phyloP scores from a whole-genome alignment of 2,329 filamentous ascomycete species.

The Coniosporium tulheliwenetii region DNA sequence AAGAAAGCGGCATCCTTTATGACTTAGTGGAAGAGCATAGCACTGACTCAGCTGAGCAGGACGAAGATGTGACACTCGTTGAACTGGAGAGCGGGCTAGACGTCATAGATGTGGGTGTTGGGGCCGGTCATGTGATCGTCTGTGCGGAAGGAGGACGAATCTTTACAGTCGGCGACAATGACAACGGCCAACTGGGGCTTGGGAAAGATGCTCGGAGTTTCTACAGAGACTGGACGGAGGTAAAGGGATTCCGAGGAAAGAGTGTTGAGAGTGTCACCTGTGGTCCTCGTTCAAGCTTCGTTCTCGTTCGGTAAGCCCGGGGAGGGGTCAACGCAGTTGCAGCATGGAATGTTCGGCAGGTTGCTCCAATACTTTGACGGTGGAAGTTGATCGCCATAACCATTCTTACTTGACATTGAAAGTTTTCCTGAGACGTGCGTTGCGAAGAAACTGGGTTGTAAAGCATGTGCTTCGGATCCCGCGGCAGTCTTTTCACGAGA shows the following conservation, averaged over 20 bases:
- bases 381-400: too few species aligned
- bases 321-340: too few species aligned
- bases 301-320: conserved; percentile 6
- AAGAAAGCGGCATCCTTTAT: too few species aligned
- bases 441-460: too few species aligned
- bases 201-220: conserved; percentile 4
- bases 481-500: too few species aligned
- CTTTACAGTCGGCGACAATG: conserved; percentile 41
- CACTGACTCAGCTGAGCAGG: not conserved
- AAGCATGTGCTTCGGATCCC: too few species aligned
- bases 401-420: too few species aligned
- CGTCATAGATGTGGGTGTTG: conserved; percentile 41
- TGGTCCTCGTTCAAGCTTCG: conserved; percentile 15
- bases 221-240: conserved; percentile 3
- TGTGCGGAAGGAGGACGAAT: conserved; percentile 34
- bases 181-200: conserved; percentile 44
- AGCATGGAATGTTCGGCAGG: too few species aligned
- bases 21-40: not conserved
- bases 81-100: conserved; percentile 24
- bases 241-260: conserved; percentile 2
- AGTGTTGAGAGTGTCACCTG: conserved; percentile 11
- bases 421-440: too few species aligned
- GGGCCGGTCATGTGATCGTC: conserved; percentile 42
- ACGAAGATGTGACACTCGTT: conserved; percentile 13
- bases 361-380: too few species aligned